Percentiles rank a stretch among this genome's conserved stretches.
Evolutionary conservation across 805 yeast genomes (phyloP).

Genomic region (Teunomyces kruisii): DNA sequence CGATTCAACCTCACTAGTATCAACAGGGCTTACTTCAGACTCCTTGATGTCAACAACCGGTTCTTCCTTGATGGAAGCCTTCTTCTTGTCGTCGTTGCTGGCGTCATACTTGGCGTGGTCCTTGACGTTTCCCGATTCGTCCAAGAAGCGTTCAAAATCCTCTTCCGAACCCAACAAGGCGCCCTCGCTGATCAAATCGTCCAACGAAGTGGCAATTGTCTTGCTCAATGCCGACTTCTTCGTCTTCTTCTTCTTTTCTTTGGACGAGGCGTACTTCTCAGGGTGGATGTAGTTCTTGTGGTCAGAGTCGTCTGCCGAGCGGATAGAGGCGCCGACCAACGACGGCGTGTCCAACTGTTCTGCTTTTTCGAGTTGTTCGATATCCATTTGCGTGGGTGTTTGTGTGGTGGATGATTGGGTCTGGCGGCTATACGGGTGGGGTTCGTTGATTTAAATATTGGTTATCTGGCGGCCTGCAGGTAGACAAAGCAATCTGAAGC

Average conservation of each 20-base stretch:
- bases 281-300: slow-evolving; percentile 47
- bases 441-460: background rate
- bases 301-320: slow-evolving; percentile 47
- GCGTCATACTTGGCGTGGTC: slow-evolving; percentile 38
- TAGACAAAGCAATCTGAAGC: background rate
- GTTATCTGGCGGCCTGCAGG: background rate
- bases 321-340: slow-evolving; percentile 51
- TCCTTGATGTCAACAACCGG: background rate
- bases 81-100: slow-evolving; percentile 17
- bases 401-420: background rate
- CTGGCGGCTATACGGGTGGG: background rate
- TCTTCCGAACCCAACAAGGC: slow-evolving; percentile 51
- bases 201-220: slow-evolving; percentile 52
- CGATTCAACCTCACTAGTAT: background rate
- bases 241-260: slow-evolving; percentile 11
- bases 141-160: slow-evolving; percentile 52
- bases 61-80: background rate
- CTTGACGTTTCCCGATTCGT: slow-evolving; percentile 53
- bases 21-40: background rate
- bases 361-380: slow-evolving; percentile 53
- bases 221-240: slow-evolving; percentile 10
- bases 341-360: slow-evolving; percentile 50
- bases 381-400: slow-evolving; percentile 39
- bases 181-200: slow-evolving; percentile 49
- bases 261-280: slow-evolving; percentile 36